Conservation (phyloP, 2,329 filamentous ascomycete genomes). For the Didymella pinodella region DNA sequence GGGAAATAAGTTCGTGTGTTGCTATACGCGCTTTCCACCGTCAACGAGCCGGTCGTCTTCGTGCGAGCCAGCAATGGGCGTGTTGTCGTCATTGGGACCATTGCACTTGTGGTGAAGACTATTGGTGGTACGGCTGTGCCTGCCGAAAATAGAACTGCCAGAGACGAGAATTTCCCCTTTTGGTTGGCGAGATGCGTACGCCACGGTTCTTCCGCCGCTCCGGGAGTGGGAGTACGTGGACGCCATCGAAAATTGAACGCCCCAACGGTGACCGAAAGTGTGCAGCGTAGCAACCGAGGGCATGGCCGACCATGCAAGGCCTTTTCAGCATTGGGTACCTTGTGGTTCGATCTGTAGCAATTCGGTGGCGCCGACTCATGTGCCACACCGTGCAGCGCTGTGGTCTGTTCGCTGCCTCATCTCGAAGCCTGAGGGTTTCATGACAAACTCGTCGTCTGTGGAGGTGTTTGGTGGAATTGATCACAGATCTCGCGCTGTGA, state of each 20-base stretch:
- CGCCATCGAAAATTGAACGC: conserved; percentile 13
- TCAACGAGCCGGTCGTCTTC: not conserved
- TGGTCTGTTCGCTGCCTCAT: conserved; percentile 20
- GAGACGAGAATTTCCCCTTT: conserved; percentile 8
- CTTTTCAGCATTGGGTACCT: conserved; percentile 12
- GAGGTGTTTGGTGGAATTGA: conserved; percentile 8
- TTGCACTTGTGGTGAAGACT: not conserved
- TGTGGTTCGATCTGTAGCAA: conserved; percentile 14
- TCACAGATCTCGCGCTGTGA: conserved; percentile 8
- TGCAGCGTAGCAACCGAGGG: conserved; percentile 8
- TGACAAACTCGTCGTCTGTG: conserved; percentile 13
- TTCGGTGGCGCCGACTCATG: conserved; percentile 16
- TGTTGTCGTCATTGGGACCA: conserved; percentile 11
- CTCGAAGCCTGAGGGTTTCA: conserved; percentile 12
- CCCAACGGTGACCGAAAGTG: conserved; percentile 15
- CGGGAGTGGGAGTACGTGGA: conserved; percentile 20
- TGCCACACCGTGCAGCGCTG: conserved; percentile 5
- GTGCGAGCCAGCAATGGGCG: conserved; percentile 9
- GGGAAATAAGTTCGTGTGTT: conserved; percentile 11
- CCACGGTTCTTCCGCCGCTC: conserved; percentile 8
- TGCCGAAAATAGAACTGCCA: conserved; percentile 17
- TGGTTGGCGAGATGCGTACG: conserved; percentile 4
- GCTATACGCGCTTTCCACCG: not conserved
- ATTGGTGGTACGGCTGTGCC: conserved; percentile 9
- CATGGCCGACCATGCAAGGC: conserved; percentile 5